Conservation (phyloP, 768 basidiomycete species). For the Agrocybe pediades region DNA sequence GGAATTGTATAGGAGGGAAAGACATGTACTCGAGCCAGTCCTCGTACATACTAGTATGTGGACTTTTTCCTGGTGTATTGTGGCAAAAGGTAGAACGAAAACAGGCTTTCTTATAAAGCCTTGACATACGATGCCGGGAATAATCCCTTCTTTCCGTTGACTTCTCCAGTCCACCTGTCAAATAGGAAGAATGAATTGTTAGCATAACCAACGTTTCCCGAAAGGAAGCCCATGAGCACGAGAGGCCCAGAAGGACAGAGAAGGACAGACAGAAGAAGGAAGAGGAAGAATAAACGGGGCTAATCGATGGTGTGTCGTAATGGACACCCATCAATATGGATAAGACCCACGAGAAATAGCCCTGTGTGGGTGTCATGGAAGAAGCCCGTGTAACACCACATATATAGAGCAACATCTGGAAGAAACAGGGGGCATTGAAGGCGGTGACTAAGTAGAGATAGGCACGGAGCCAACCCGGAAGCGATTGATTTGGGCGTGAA, state of each 20-base stretch:
- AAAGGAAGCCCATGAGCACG: no score
- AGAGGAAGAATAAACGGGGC: neutral
- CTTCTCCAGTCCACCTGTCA: slow-evolving; percentile 68
- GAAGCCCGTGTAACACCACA: neutral
- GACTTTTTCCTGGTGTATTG: no score
- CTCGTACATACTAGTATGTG: no score
- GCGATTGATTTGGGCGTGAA: slow-evolving; percentile 1
- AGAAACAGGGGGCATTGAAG: slow-evolving; percentile 2
- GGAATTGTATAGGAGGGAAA: neutral
- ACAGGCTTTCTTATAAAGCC: slow-evolving; percentile 19
- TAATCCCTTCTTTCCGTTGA: slow-evolving; percentile 57
- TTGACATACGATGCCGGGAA: slow-evolving; percentile 75
- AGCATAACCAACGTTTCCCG: no score
- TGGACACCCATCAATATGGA: neutral
- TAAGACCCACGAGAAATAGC: neutral
- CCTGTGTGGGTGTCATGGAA: neutral
- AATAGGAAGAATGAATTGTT: slow-evolving; percentile 10
- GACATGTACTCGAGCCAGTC: neutral
- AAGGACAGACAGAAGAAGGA: neutral
- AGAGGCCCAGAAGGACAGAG: no score
- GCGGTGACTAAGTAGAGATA: slow-evolving; percentile 5
- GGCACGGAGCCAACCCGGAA: slow-evolving; percentile 5
- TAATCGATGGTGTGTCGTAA: neutral
- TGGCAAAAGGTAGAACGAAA: neutral
- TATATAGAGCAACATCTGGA: slow-evolving; percentile 2